Conservation (phyloP, 2,329 filamentous ascomycete species). For the Stylonectria norvegica region DNA sequence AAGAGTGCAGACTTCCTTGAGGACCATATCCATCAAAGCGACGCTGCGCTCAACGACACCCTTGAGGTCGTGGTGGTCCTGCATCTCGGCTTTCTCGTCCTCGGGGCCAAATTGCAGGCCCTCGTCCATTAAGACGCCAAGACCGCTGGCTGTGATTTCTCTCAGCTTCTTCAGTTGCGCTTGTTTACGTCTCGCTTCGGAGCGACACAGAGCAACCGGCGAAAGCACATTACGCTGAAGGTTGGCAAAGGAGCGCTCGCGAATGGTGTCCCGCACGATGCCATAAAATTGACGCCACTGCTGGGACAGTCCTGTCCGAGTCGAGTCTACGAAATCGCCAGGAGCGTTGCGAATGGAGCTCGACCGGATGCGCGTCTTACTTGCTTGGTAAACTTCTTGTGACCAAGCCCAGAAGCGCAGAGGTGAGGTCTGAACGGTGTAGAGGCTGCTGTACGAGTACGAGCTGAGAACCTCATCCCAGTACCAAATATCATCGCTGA, state of each 20-base stretch:
- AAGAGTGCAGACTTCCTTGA: conserved; percentile 65
- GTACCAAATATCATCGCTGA: conserved; percentile 89
- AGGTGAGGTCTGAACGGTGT: conserved; percentile 83
- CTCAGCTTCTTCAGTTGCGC: conserved; percentile 67
- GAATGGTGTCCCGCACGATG: conserved; percentile 72
- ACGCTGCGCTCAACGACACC: conserved; percentile 76
- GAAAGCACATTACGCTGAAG: conserved; percentile 71
- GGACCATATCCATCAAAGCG: conserved; percentile 79
- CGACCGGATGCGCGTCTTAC: conserved; percentile 42
- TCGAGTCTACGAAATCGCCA: conserved; percentile 34
- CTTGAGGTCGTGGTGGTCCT: conserved; percentile 57
- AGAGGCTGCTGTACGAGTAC: conserved; percentile 73
- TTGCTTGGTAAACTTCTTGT: conserved; percentile 66
- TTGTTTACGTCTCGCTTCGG: conserved; percentile 73
- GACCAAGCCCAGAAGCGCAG: conserved; percentile 69
- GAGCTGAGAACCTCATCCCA: conserved; percentile 88
- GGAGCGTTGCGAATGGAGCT: conserved; percentile 29
- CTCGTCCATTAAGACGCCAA: conserved; percentile 85
- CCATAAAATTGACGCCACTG: conserved; percentile 72
- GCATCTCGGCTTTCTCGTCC: conserved; percentile 54
- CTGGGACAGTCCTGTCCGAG: conserved; percentile 41
- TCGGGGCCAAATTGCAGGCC: conserved; percentile 66
- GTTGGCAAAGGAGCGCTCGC: conserved; percentile 66
- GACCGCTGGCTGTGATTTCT: conserved; percentile 77
- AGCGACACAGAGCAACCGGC: conserved; percentile 70